Percentiles rank a stretch among this genome's conserved stretches.
These are phyloP conservation scores for Sinapis alba DNA, from an alignment of 441 rosid species.

Conservation along the genomic window DNA sequence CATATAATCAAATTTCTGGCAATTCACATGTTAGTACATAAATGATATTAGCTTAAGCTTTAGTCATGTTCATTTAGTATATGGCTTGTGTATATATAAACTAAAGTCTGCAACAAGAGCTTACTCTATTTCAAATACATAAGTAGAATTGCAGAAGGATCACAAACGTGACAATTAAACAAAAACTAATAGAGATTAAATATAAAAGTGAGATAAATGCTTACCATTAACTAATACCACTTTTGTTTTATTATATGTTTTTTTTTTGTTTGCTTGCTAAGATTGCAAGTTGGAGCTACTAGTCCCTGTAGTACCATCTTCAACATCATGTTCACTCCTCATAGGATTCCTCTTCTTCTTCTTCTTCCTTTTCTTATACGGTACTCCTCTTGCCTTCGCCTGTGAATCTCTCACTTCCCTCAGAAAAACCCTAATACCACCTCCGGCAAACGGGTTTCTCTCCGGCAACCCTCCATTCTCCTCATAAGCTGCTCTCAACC, in stretches of 20 bases:
- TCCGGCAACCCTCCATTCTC: slow-evolving; percentile 81
- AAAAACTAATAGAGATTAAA: not conserved
- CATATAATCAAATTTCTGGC: not conserved
- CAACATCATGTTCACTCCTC: slow-evolving; percentile 28
- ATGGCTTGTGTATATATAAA: not conserved
- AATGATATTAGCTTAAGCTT: not conserved
- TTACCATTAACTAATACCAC: slow-evolving; percentile 37
- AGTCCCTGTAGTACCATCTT: slow-evolving; percentile 35
- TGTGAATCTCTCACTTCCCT: slow-evolving; percentile 80
- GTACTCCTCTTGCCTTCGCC: slow-evolving; percentile 84
- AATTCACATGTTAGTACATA: not conserved
- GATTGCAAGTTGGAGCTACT: slow-evolving; percentile 40
- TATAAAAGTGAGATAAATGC: slow-evolving; percentile 11
- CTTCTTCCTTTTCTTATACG: slow-evolving; percentile 85
- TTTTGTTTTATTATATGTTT: slow-evolving; percentile 26
- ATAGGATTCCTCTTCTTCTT: slow-evolving; percentile 44
- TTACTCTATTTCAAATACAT: not conserved
- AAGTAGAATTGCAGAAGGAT: slow-evolving; percentile 12
- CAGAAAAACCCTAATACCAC: slow-evolving; percentile 67
- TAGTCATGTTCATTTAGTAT: not conserved
- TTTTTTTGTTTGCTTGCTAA: slow-evolving; percentile 31
- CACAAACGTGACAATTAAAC: not conserved
- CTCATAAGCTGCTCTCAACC: slow-evolving; percentile 81
- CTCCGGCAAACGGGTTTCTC: slow-evolving; percentile 78
- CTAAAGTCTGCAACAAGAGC: slow-evolving; percentile 4